Evolutionary conservation across 257 asterid species (phyloP).

Genomic region (Perilla frutescens): DNA sequence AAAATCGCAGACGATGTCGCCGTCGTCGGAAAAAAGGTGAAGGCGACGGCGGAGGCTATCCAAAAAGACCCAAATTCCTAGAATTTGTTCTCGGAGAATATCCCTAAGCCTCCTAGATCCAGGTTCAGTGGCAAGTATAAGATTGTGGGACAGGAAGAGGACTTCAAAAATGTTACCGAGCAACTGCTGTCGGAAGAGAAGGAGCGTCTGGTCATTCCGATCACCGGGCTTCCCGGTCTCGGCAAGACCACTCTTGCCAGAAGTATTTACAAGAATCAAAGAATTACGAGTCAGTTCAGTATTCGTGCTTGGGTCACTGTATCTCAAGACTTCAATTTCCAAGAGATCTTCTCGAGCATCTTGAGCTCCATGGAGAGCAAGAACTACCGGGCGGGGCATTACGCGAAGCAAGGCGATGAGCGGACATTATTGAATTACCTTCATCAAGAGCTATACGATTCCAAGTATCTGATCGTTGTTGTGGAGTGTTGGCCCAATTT

Average conservation of each 20-base stretch:
- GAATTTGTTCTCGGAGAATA: too few relatives aligned
- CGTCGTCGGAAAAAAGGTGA: too few relatives aligned
- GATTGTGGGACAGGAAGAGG: too few relatives aligned
- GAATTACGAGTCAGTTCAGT: neutral
- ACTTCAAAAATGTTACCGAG: too few relatives aligned
- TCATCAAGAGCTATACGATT: neutral
- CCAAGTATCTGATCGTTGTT: neutral
- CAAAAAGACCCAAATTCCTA: too few relatives aligned
- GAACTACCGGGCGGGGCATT: neutral
- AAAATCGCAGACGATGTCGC: too few relatives aligned
- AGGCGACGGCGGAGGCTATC: too few relatives aligned
- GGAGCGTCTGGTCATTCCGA: too few relatives aligned
- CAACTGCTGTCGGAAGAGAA: too few relatives aligned
- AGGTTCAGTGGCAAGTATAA: too few relatives aligned
- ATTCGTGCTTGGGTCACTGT: too few relatives aligned
- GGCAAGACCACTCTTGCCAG: constrained; percentile 22
- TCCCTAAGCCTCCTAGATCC: constrained; percentile 1
- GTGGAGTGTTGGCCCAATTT: too few relatives aligned
- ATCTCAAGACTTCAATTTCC: neutral
- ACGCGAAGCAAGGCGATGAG: neutral
- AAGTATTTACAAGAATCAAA: neutral
- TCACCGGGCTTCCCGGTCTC: neutral
- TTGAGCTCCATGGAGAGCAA: neutral
- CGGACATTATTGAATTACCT: neutral
- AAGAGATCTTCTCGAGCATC: neutral